These are phyloP conservation scores for Nicotiana tabacum DNA, from an alignment of 257 asterid species.

Conservation along the genomic window DNA sequence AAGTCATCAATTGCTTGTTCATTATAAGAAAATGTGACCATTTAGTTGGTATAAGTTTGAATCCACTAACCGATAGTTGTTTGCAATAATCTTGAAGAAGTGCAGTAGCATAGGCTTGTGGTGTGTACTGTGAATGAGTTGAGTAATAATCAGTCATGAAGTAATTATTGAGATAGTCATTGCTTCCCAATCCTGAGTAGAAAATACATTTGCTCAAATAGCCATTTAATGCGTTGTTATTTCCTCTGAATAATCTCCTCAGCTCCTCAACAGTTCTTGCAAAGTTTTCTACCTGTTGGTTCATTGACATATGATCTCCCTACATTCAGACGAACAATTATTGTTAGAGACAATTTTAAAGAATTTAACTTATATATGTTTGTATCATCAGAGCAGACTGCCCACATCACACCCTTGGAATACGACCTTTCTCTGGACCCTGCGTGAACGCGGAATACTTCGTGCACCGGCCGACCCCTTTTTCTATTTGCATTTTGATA, in stretches of 20 bases:
- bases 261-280: slow-evolving; percentile 51
- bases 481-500: background rate
- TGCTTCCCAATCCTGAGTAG: slow-evolving; percentile 87
- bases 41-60: background rate
- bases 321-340: slow-evolving; percentile 9
- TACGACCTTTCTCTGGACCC: too few species aligned
- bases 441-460: too few species aligned
- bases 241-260: slow-evolving; percentile 59
- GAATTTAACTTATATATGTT: too few species aligned
- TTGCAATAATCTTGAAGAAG: slow-evolving; percentile 64
- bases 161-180: slow-evolving; percentile 87
- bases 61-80: slow-evolving; percentile 46
- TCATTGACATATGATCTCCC: slow-evolving; percentile 83
- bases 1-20: background rate
- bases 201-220: slow-evolving; percentile 65
- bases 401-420: too few species aligned
- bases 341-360: background rate
- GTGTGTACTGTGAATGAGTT: slow-evolving; percentile 49
- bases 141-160: slow-evolving; percentile 73
- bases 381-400: too few species aligned
- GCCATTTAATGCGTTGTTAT: slow-evolving; percentile 34
- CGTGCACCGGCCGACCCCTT: too few species aligned
- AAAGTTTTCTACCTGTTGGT: slow-evolving; percentile 62
- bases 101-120: slow-evolving; percentile 61
- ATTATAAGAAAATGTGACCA: background rate